Conservation (phyloP, 306 rosid genomes). For the Fagus sylvatica region DNA sequence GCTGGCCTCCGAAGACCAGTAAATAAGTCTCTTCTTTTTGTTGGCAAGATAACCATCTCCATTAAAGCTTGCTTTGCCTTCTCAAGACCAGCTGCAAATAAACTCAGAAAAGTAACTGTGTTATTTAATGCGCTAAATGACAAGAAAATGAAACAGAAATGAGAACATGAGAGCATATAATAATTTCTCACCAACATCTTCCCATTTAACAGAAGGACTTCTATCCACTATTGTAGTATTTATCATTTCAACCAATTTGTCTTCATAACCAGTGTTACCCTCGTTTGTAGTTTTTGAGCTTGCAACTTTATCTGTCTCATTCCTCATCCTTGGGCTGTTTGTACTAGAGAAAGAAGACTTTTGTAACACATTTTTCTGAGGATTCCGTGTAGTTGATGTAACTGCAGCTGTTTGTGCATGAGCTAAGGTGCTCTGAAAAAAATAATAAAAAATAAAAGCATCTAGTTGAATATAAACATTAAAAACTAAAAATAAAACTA, state of each 20-base stretch:
- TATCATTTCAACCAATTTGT: conserved; percentile 86
- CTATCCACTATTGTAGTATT: conserved; percentile 87
- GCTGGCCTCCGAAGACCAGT: conserved; percentile 98
- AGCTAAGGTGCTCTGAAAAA: conserved; percentile 59
- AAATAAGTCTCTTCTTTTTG: conserved; percentile 91
- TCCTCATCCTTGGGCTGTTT: conserved; percentile 32
- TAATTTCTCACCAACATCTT: conserved; percentile 77
- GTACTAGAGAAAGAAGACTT: conserved; percentile 33
- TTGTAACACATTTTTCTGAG: conserved; percentile 47
- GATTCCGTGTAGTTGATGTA: conserved; percentile 37
- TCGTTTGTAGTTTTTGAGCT: conserved; percentile 56
- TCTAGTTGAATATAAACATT: background rate
- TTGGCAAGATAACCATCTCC: conserved; percentile 99
- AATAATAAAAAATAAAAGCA: conserved; percentile 5
- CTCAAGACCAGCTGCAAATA: conserved; percentile 84
- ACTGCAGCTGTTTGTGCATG: conserved; percentile 47
- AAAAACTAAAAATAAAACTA: background rate
- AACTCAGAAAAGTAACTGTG: conserved; percentile 33
- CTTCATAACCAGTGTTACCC: conserved; percentile 55
- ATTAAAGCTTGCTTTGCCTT: conserved; percentile 92
- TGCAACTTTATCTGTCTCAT: conserved; percentile 49
- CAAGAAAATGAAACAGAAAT: conserved; percentile 8
- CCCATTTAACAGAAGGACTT: conserved; percentile 97
- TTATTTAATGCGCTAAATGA: conserved; percentile 11
- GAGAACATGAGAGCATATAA: background rate